A percentile compares a stretch with the other conserved stretches of the same genome.
Evolutionary conservation across 208 protist genomes (phyloP).

Genomic region (Porcisia hertigi): DNA sequence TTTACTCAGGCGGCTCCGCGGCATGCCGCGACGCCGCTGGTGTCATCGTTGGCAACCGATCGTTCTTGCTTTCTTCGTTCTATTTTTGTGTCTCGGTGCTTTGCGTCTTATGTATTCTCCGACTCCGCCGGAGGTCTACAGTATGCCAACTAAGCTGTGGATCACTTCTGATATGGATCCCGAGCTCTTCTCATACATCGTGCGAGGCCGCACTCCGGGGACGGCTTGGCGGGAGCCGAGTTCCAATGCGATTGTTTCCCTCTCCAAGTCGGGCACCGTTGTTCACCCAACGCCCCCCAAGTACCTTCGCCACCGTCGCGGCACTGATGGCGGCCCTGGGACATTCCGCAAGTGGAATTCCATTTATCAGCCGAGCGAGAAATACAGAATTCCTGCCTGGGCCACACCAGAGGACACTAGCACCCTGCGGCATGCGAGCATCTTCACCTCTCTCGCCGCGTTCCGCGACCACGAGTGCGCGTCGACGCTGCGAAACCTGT

Average conservation of each 20-base stretch:
- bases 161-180: neutral
- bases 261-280: neutral
- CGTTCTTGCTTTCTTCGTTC: neutral
- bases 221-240: slow-evolving; percentile 11
- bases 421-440: slow-evolving; percentile 52
- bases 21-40: slow-evolving; percentile 6
- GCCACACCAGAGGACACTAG: slow-evolving; percentile 24
- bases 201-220: neutral
- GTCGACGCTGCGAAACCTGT: slow-evolving; percentile 81
- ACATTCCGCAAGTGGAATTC: slow-evolving; percentile 24
- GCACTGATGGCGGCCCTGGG: neutral
- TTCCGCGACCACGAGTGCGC: slow-evolving; percentile 88
- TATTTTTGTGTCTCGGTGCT: neutral
- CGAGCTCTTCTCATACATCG: neutral
- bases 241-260: neutral
- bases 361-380: slow-evolving; percentile 19
- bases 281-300: slow-evolving; percentile 12
- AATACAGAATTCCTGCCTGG: slow-evolving; percentile 32
- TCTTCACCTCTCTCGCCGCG: slow-evolving; percentile 90
- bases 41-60: neutral
- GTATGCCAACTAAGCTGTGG: neutral
- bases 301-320: neutral
- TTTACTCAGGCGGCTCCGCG: slow-evolving; percentile 6
- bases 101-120: neutral
- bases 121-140: neutral